These are phyloP conservation scores for Dothistroma pini DNA, from an alignment of 2,329 filamentous ascomycete genomes.

Conservation along the genomic window DNA sequence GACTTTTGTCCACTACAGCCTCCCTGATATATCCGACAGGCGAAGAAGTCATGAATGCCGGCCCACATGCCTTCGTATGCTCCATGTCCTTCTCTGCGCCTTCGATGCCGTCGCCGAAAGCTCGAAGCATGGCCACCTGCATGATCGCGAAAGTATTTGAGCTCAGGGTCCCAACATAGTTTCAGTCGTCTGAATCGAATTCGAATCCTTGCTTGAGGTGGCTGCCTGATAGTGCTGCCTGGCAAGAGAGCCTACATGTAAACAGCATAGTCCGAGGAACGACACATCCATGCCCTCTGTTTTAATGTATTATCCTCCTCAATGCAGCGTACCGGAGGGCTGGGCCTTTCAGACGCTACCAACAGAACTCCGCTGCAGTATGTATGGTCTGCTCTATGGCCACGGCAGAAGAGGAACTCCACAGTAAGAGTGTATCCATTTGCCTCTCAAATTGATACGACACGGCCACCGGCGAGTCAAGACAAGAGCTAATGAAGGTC, in stretches of 20 bases:
- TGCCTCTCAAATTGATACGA: not conserved
- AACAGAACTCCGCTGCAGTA: not conserved
- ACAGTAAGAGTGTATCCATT: not conserved
- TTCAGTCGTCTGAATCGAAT: not conserved
- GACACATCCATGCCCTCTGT: too few species aligned
- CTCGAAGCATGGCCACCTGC: not conserved
- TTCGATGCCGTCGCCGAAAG: not conserved
- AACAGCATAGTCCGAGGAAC: too few species aligned
- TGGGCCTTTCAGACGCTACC: not conserved
- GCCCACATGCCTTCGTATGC: not conserved
- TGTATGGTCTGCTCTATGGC: conserved; percentile 3
- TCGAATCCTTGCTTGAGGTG: not conserved
- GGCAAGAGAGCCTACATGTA: not conserved
- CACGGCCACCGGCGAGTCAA: not conserved
- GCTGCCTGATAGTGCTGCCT: not conserved
- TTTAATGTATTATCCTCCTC: too few species aligned
- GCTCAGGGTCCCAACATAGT: not conserved
- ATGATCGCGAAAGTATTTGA: not conserved
- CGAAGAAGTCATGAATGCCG: not conserved
- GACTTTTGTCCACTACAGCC: not conserved
- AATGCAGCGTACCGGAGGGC: too few species aligned
- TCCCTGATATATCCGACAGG: not conserved
- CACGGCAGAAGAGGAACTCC: not conserved
- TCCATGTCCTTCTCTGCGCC: not conserved
- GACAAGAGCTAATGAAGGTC: not conserved